Percentiles rank a stretch among this genome's conserved stretches.
Evolutionary conservation across 2,329 filamentous ascomycete species (phyloP).

Genomic region (Fusarium bactridioides): DNA sequence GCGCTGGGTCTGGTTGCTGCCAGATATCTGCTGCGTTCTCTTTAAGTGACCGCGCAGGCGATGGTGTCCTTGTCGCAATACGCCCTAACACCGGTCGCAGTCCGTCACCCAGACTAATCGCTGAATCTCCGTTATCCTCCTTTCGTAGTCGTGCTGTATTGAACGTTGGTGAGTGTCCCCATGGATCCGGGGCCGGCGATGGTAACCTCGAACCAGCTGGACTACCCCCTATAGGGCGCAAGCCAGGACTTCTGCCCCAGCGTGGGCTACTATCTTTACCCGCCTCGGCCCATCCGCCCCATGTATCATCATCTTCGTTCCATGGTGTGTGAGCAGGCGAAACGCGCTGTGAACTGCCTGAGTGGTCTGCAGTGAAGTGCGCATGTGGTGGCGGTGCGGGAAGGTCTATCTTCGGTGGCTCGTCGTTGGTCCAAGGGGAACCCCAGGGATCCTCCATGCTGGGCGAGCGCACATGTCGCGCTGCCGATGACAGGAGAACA

Average conservation of each 20-base stretch:
- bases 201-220: constrained; percentile 38
- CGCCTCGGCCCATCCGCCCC: constrained; percentile 49
- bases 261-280: constrained; percentile 39
- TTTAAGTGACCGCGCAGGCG: constrained; percentile 13
- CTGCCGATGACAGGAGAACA: constrained; percentile 17
- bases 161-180: constrained; percentile 37
- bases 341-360: constrained; percentile 32
- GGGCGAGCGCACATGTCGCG: constrained; percentile 47
- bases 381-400: constrained; percentile 45
- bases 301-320: constrained; percentile 46
- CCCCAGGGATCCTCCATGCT: constrained; percentile 71
- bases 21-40: constrained; percentile 32
- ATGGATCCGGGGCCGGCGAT: constrained; percentile 41
- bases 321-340: constrained; percentile 42
- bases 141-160: constrained; percentile 24
- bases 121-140: constrained; percentile 43
- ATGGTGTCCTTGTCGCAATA: constrained; percentile 18
- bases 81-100: constrained; percentile 17
- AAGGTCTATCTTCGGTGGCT: constrained; percentile 48
- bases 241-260: constrained; percentile 46
- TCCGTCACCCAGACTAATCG: constrained; percentile 40
- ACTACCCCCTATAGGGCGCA: constrained; percentile 41
- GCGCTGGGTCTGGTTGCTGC: constrained; percentile 12
- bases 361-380: constrained; percentile 42
- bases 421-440: constrained; percentile 62